Evolutionary conservation across 1,139 yeast species (phyloP).

Genomic region (Blastobotrys proliferans): DNA sequence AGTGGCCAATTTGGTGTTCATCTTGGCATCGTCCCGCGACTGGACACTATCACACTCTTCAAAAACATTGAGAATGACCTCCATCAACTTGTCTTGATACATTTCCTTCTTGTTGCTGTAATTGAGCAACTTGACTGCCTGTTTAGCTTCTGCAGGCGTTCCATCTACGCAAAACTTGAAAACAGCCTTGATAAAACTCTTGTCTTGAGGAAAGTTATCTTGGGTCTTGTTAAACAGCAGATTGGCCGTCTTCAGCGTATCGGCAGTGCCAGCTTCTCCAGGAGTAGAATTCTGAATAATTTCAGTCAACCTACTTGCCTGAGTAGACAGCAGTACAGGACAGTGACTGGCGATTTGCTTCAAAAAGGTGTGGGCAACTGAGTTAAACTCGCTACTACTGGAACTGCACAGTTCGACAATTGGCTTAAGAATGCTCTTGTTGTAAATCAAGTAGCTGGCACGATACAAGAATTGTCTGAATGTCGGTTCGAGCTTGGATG

Average conservation of each 20-base stretch:
- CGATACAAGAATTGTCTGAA: constrained; percentile 58
- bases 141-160: constrained; percentile 59
- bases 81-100: constrained; percentile 38
- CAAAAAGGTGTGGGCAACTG: constrained; percentile 49
- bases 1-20: constrained; percentile 57
- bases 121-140: constrained; percentile 57
- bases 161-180: constrained; percentile 50
- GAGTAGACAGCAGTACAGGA: constrained; percentile 64
- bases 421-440: constrained; percentile 58
- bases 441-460: constrained; percentile 57
- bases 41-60: constrained; percentile 36
- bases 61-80: constrained; percentile 30
- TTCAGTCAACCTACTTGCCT: constrained; percentile 49
- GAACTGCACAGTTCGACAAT: constrained; percentile 45
- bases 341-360: constrained; percentile 56
- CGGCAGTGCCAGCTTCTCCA: constrained; percentile 32
- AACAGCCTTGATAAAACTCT: constrained; percentile 29
- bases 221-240: constrained; percentile 53
- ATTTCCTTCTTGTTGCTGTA: constrained; percentile 41
- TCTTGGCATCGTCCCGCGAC: constrained; percentile 26
- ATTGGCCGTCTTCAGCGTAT: constrained; percentile 56
- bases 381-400: constrained; percentile 32
- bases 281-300: constrained; percentile 36
- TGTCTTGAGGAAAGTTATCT: constrained; percentile 40
- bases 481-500: constrained; percentile 6